phyloP scores from a whole-genome alignment of 148 eudicot genomes.

The Cornus controversa region DNA sequence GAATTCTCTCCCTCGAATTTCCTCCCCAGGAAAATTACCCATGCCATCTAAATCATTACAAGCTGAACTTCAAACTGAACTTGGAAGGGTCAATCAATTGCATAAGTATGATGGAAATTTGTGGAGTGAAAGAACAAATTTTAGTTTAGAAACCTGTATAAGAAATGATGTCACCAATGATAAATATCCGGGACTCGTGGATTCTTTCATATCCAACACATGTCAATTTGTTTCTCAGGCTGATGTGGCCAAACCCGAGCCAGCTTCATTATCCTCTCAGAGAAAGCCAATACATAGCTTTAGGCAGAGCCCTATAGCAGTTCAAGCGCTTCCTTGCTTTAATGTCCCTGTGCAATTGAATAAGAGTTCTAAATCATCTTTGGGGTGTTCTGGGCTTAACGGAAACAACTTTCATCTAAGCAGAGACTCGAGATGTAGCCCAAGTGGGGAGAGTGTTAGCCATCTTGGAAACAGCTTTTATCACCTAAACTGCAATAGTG shows the following conservation, averaged over 20 bases:
- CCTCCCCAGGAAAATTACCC: not conserved
- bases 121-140: not conserved
- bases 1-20: not conserved
- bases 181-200: not conserved
- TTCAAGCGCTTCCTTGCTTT: slow-evolving; percentile 38
- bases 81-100: not conserved
- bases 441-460: not conserved
- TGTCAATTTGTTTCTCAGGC: slow-evolving; percentile 6
- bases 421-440: not conserved
- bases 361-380: slow-evolving; percentile 17
- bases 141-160: slow-evolving; percentile 3
- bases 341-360: not conserved
- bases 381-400: not conserved
- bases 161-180: slow-evolving; percentile 11
- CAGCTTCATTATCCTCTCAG: slow-evolving; percentile 8
- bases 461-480: not conserved
- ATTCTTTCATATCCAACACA: slow-evolving; percentile 10
- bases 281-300: slow-evolving; percentile 6
- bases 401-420: not conserved
- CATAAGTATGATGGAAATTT: slow-evolving; percentile 11
- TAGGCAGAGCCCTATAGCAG: slow-evolving; percentile 19
- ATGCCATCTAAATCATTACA: slow-evolving; percentile 2
- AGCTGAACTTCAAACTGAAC: not conserved
- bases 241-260: slow-evolving; percentile 16
- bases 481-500: not conserved